Base-by-base conservation (phyloP, 2,329 filamentous ascomycete species). In the Claviceps paspali region DNA sequence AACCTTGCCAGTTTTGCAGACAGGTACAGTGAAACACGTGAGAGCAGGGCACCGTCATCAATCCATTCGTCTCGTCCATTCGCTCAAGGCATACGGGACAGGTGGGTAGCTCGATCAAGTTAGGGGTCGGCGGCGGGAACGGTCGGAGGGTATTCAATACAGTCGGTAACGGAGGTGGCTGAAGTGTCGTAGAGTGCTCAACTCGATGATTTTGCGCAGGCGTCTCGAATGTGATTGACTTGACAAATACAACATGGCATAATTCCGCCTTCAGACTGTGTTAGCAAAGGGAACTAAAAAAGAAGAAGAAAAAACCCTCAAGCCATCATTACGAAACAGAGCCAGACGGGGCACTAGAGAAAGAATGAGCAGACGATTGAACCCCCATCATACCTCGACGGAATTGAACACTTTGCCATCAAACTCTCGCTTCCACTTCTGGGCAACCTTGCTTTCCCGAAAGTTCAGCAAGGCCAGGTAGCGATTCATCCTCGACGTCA, bases 401-500 rank as follows among this genome's bases (percentile, higher is more conserved):
- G 76, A 80, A 51, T 92, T 94, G 54, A 96, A 96, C 0, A 88
- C 73, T 54, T 83, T 91, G 14, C 91, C 91, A 56, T 96, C 91
- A 69, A 88, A 95, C 48, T 84, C 79, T 43, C 69, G 75, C 50
- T 82, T 79, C 80, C 88, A 98, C 36, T 76, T 70, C 48, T 69
- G 76, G 11, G 91, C 91, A 43, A 74, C 75, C 49, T 71, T 73
- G 22, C 73, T 72, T 45, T 81, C 77, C 33, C 84, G 73, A 54
- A 96, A 95, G 61, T 94, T 95, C 73, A 98, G 82, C 43, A 98
- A 66, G 19, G 93, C 88, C 67, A 98, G 82, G 61, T 96, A 96
- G 43, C 87, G 76, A 57, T 92, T 95, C 56, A 85, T 79, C 44
- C 79, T 72, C 38, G 80, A 82, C 1, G 91, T 96, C 66, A 86